A percentile compares a stretch with the other conserved stretches of the same genome.
Conservation (phyloP, 306 rosid genomes). For the Glycine latifolia region DNA sequence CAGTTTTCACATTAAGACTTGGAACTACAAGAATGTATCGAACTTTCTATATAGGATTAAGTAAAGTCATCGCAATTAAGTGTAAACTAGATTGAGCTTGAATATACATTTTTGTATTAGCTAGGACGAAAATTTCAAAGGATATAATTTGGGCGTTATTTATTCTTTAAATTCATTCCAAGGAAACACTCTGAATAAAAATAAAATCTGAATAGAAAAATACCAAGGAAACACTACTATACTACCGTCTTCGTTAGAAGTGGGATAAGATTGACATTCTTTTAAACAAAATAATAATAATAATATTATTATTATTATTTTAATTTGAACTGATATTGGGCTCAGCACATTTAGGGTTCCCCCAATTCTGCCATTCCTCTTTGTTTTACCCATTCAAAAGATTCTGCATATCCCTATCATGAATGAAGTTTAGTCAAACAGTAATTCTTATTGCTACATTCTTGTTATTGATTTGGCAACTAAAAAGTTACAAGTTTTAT, state of each 20-base stretch:
- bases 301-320: neutral
- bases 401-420: neutral
- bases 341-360: neutral
- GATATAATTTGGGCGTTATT: neutral
- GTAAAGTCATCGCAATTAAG: neutral
- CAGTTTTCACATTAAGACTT: conserved; percentile 11
- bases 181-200: no score
- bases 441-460: neutral
- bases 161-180: neutral
- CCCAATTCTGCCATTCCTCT: neutral
- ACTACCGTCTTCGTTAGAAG: no score
- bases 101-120: neutral
- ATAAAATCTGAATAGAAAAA: no score
- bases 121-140: neutral
- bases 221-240: no score
- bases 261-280: no score
- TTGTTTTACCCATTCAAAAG: neutral
- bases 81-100: neutral
- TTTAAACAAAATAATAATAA: no score
- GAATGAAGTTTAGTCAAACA: neutral
- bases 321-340: neutral
- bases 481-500: neutral
- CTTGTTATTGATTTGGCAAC: neutral
- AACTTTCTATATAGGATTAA: neutral
- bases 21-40: neutral